phyloP scores from a whole-genome alignment of 202 grass and related monocot genomes.

The Digitaria exilis region DNA sequence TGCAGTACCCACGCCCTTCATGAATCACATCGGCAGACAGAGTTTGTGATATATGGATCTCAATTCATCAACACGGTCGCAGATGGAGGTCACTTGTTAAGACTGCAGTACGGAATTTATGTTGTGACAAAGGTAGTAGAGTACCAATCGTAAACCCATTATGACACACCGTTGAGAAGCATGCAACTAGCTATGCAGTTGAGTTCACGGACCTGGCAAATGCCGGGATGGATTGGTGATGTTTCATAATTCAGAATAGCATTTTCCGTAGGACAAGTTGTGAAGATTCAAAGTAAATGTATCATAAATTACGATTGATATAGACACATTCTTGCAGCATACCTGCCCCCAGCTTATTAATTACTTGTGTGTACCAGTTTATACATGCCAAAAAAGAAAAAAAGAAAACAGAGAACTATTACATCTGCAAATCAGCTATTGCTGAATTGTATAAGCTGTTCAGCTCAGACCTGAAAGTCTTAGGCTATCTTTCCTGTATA shows the following conservation, averaged over 20 bases:
- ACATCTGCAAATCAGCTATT: too few relatives aligned
- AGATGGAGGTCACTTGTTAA: neutral
- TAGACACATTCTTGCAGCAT: conserved; percentile 7
- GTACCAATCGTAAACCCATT: neutral
- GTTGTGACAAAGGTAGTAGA: neutral
- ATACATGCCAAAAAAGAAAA: neutral
- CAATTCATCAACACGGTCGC: neutral
- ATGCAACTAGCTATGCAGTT: neutral
- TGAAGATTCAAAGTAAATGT: neutral
- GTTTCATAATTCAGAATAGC: conserved; percentile 28
- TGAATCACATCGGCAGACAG: neutral
- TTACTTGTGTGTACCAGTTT: neutral
- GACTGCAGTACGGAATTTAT: neutral
- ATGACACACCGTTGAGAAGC: neutral
- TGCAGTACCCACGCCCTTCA: conserved; percentile 18
- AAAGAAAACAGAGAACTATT: too few relatives aligned
- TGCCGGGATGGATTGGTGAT: neutral
- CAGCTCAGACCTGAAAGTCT: neutral
- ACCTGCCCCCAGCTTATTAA: conserved; percentile 4
- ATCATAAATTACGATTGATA: neutral
- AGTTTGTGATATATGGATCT: neutral
- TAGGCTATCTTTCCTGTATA: neutral
- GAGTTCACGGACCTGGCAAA: neutral
- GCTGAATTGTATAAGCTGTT: neutral
- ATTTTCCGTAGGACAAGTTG: conserved; percentile 2